Evolutionary conservation across 129 eudicot species (phyloP).

Genomic region (Pseudognaphalium luteoalbum): DNA sequence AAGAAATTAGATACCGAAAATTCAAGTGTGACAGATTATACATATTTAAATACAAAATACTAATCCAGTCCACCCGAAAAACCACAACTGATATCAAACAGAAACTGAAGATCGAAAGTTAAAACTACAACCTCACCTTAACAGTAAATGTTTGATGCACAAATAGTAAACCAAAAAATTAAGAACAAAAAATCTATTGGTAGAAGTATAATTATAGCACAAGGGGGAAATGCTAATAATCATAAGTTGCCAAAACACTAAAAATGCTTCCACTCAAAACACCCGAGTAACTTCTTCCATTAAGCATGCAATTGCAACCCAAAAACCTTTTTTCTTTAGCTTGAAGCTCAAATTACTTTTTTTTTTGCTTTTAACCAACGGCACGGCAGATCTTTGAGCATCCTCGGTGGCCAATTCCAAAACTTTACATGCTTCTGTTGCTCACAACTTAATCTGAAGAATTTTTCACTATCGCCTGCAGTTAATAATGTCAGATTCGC

Average conservation of each 20-base stretch:
- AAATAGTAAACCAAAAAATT: slow-evolving; percentile 10
- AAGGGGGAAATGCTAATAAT: slow-evolving; percentile 17
- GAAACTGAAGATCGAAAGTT: slow-evolving; percentile 13
- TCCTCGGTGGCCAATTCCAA: slow-evolving; percentile 26
- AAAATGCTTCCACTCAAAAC: slow-evolving; percentile 32
- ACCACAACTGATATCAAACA: slow-evolving; percentile 17
- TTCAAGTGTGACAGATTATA: background rate
- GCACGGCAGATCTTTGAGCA: slow-evolving; percentile 13
- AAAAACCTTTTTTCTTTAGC: slow-evolving; percentile 11
- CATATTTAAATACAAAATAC: slow-evolving; percentile 24
- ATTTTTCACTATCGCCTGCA: slow-evolving; percentile 28
- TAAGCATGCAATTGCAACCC: slow-evolving; percentile 24
- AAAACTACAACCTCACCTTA: slow-evolving; percentile 18
- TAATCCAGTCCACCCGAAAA: slow-evolving; percentile 18
- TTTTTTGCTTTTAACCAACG: slow-evolving; percentile 6
- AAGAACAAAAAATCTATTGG: slow-evolving; percentile 23
- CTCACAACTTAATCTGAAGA: slow-evolving; percentile 29
- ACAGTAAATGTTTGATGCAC: slow-evolving; percentile 25
- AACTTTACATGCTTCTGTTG: slow-evolving; percentile 27
- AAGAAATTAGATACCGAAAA: background rate
- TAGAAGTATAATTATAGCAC: slow-evolving; percentile 15
- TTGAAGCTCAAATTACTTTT: slow-evolving; percentile 11
- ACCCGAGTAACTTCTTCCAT: slow-evolving; percentile 32
- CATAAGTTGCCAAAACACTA: slow-evolving; percentile 32
- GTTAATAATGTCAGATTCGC: background rate